Evolutionary conservation across 2,329 filamentous ascomycete species (phyloP).

Genomic region (Calonectria hongkongensis): DNA sequence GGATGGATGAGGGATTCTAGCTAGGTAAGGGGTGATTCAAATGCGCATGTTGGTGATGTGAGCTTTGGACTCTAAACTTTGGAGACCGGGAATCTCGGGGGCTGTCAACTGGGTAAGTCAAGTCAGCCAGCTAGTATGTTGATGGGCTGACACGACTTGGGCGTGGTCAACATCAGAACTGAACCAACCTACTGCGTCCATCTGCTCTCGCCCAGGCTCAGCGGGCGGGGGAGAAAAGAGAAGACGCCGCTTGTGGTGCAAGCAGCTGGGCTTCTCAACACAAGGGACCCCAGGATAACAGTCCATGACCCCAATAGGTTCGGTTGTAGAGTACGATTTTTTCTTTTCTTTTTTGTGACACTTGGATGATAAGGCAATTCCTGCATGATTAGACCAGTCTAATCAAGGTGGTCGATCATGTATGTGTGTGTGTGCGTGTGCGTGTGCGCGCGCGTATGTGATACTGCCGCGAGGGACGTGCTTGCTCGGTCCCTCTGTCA

Average conservation of each 20-base stretch:
- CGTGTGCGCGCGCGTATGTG: background rate
- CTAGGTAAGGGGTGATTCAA: background rate
- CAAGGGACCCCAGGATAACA: conserved; percentile 29
- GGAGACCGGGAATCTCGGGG: conserved; percentile 7
- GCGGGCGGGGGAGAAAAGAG: conserved; percentile 32
- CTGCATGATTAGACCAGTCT: background rate
- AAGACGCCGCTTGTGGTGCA: conserved; percentile 27
- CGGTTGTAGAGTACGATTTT: background rate
- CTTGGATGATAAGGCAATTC: background rate
- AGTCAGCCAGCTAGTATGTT: background rate
- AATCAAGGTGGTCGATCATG: background rate
- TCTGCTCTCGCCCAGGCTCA: background rate
- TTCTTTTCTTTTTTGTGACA: background rate
- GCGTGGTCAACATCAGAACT: background rate
- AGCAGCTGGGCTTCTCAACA: conserved; percentile 2
- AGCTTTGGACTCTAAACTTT: background rate
- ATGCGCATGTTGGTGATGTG: background rate
- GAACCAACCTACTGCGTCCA: conserved; percentile 5
- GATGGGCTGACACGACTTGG: conserved; percentile 14
- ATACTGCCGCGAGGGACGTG: background rate
- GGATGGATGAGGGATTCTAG: conserved; percentile 1
- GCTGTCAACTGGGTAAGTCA: conserved; percentile 5
- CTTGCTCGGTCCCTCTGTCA: background rate
- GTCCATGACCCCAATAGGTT: background rate
- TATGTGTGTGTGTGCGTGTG: background rate